These are phyloP conservation scores for Diutina siamensis DNA, from an alignment of 1,139 yeast genomes.

Conservation along the genomic window DNA sequence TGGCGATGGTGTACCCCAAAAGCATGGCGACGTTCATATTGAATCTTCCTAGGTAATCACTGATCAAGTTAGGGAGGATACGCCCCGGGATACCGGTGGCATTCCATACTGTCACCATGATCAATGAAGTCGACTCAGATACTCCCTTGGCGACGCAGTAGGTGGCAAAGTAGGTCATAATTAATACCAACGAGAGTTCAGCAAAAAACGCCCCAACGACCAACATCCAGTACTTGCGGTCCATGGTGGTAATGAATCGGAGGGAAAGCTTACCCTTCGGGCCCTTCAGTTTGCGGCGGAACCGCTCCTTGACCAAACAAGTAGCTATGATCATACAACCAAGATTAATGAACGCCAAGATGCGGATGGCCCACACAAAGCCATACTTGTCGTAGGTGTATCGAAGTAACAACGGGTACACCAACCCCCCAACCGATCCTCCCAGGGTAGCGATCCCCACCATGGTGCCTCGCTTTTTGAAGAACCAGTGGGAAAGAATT, in stretches of 20 bases:
- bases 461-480: constrained; percentile 39
- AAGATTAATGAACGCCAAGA: constrained; percentile 13
- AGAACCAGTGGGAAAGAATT: constrained; percentile 50
- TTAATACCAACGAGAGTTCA: constrained; percentile 44
- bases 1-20: constrained; percentile 26
- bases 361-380: constrained; percentile 50
- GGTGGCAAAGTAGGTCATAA: constrained; percentile 43
- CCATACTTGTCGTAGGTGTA: constrained; percentile 42
- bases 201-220: constrained; percentile 30
- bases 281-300: constrained; percentile 11
- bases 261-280: neutral
- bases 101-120: constrained; percentile 44
- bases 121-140: constrained; percentile 38
- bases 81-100: constrained; percentile 52
- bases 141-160: constrained; percentile 44
- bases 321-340: constrained; percentile 28
- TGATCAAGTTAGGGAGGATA: constrained; percentile 44
- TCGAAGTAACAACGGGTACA: constrained; percentile 49
- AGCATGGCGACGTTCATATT: constrained; percentile 39
- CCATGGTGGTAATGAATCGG: neutral
- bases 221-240: constrained; percentile 9
- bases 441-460: constrained; percentile 51
- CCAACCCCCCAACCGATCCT: constrained; percentile 52
- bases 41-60: constrained; percentile 43
- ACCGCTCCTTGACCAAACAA: constrained; percentile 37